A percentile compares a stretch with the other conserved stretches of the same genome.
Conservation (phyloP, 2,329 filamentous ascomycete genomes). For the Fusarium fujikuroi region DNA sequence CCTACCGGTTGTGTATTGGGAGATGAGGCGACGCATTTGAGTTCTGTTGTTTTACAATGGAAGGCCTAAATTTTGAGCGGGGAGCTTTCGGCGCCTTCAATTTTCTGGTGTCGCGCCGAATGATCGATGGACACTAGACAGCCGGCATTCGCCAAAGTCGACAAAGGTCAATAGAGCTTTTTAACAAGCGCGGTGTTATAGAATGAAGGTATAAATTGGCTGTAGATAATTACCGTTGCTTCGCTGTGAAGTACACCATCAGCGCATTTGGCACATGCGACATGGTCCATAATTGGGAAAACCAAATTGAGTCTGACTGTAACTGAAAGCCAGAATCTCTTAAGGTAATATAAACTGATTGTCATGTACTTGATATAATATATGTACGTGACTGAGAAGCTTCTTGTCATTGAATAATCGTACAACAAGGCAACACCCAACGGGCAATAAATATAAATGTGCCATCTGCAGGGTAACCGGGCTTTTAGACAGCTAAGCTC, state of each 20-base stretch:
- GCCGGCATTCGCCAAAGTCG: fast-evolving
- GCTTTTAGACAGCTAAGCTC: fast-evolving
- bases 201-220: no score
- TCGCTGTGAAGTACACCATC: no score
- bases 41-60: neutral
- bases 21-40: fast-evolving
- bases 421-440: neutral
- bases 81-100: no score
- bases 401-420: fast-evolving
- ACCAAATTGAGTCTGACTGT: fast-evolving
- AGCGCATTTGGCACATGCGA: fast-evolving
- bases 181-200: no score
- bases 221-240: neutral
- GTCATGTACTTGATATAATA: fast-evolving
- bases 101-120: no score
- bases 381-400: fast-evolving
- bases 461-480: neutral
- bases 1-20: fast-evolving
- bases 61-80: no score
- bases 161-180: neutral
- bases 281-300: fast-evolving
- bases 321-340: fast-evolving
- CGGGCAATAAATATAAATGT: fast-evolving
- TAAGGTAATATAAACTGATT: fast-evolving
- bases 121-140: neutral